A percentile compares a stretch with the other conserved stretches of the same genome.
phyloP scores from a whole-genome alignment of 371 early-diverging fungal species.

The Phascolomyces articulosus region DNA sequence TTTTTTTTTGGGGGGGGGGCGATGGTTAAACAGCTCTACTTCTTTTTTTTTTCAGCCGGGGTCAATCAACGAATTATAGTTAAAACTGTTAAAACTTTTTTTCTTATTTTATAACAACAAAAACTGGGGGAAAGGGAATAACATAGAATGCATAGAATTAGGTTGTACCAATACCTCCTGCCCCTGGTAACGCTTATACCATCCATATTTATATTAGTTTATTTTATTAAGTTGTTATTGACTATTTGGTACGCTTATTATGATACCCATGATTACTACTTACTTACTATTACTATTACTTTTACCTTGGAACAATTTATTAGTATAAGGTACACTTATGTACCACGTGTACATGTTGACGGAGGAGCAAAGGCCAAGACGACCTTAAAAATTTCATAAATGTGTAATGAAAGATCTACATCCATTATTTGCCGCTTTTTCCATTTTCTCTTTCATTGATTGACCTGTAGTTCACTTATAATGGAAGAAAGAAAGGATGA shows the following conservation, averaged over 20 bases:
- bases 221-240: background rate
- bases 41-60: too few relatives aligned
- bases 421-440: background rate
- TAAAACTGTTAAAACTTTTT: too few relatives aligned
- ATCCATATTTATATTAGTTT: background rate
- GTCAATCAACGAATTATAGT: too few relatives aligned
- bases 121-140: background rate
- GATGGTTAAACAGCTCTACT: too few relatives aligned
- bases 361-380: too few relatives aligned
- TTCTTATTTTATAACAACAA: too few relatives aligned
- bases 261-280: background rate
- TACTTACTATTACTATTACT: background rate
- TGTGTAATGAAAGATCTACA: too few relatives aligned
- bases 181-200: too few relatives aligned
- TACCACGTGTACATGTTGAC: constrained; percentile 4
- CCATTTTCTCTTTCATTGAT: background rate
- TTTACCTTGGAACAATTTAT: background rate
- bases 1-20: too few relatives aligned
- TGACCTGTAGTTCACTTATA: too few relatives aligned
- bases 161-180: background rate
- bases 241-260: too few relatives aligned
- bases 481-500: background rate
- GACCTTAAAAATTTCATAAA: too few relatives aligned
- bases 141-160: background rate
- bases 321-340: background rate